Evolutionary conservation across 2,329 filamentous ascomycete genomes (phyloP), one percentile per base, ranked within the genome.

Genomic region (Lecanoromycetidae sp.): DNA sequence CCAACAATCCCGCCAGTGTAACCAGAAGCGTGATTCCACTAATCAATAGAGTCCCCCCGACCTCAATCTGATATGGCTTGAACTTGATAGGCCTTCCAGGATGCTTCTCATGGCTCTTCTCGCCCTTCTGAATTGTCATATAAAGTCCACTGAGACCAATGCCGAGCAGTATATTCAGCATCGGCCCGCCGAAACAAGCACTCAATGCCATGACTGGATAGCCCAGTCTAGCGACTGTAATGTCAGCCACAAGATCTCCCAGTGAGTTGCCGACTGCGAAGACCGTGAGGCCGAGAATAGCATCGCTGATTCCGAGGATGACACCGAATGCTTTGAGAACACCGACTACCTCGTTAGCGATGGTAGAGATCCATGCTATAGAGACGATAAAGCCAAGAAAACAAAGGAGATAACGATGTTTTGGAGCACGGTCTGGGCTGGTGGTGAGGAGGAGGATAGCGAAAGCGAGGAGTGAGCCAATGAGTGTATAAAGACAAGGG

Each of bases 221-320:
- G 2, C 91, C 91, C 2, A 98, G 77, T 27, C 86, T 79, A 3
- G 91, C 91, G 30, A 98, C 84, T 0, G 91, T 98, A 45, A 96
- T 84, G 61, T 98, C 84, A 13, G 91, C 90, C 8, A 98, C 87
- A 13, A 98, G 72, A 58, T 98, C 91, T 30, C 91, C 90, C 7
- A 96, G 74, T 7, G 86, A 94, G 65, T 98, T 98, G 23, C 91
- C 91, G 27, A 95, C 87, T 2, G 91, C 91, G 62, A 98, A 98
- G 46, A 98, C 82, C 13, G 91, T 98, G 43, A 98, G 75, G 1
- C 91, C 91, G 9, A 98, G 75, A 53, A 98, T 86, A 3, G 91
- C 91, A 64, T 98, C 91, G 13, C 84, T 91, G 60, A 98, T 98
- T 58, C 84, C 82, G 47, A 94, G 70, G 42, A 98, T 86, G 25